phyloP scores from a whole-genome alignment of 2,329 filamentous ascomycete species.

The Acephala macrosclerotiorum region DNA sequence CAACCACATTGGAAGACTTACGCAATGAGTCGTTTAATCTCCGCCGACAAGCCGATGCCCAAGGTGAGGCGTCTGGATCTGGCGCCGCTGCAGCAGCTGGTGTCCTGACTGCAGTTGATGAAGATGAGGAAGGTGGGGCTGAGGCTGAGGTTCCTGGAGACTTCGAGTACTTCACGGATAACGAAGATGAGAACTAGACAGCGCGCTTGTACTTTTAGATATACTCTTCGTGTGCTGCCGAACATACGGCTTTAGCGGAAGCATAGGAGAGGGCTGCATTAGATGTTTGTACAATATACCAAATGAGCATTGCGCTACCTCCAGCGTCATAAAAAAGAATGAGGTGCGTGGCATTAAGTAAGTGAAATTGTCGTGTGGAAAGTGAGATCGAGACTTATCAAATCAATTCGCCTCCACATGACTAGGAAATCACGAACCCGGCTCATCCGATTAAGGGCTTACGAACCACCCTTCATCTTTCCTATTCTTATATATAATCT shows the following conservation, averaged over 20 bases:
- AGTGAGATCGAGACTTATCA: too few species aligned
- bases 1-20: slow-evolving; percentile 42
- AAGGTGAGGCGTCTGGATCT: slow-evolving; percentile 36
- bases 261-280: background rate
- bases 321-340: too few species aligned
- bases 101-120: slow-evolving; percentile 86
- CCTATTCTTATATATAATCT: too few species aligned
- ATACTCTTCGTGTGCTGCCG: slow-evolving; percentile 6
- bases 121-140: slow-evolving; percentile 77
- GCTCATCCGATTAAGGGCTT: too few species aligned
- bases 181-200: slow-evolving; percentile 40
- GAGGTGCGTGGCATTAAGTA: too few species aligned
- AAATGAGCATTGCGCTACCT: slow-evolving; percentile 5
- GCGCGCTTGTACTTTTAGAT: slow-evolving; percentile 37
- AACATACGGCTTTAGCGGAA: background rate
- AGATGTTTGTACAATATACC: slow-evolving; percentile 6
- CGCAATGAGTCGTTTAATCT: slow-evolving; percentile 46
- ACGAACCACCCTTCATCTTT: too few species aligned
- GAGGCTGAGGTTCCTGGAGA: slow-evolving; percentile 75
- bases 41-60: slow-evolving; percentile 49
- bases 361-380: too few species aligned
- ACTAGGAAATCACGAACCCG: too few species aligned
- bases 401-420: too few species aligned
- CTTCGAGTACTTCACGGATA: slow-evolving; percentile 77
- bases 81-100: slow-evolving; percentile 78